Conservation (phyloP, 75 land plant genomes). For the Pseudotsuga menziesii region DNA sequence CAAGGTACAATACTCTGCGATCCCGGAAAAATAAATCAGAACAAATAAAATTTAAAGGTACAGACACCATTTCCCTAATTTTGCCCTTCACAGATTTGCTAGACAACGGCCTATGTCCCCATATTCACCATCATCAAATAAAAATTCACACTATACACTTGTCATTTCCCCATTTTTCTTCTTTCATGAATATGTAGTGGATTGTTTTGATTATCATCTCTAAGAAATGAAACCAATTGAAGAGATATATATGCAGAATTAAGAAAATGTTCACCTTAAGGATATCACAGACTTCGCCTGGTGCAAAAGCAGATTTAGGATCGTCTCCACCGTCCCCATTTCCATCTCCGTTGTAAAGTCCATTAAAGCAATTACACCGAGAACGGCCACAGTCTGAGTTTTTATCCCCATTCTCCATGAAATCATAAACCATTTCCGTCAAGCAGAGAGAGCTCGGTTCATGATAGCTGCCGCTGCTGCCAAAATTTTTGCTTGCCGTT, state of each 20-base stretch:
- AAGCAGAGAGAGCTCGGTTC: constrained; percentile 89
- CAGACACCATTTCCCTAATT: no score
- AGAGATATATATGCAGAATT: no score
- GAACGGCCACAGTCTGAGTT: constrained; percentile 35
- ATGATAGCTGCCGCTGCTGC: constrained; percentile 45
- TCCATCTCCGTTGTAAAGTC: constrained; percentile 30
- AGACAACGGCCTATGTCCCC: no score
- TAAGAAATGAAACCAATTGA: no score
- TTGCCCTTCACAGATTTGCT: no score
- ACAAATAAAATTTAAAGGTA: no score
- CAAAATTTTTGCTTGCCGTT: constrained; percentile 2
- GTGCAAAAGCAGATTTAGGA: constrained; percentile 7
- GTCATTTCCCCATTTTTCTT: no score
- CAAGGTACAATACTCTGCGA: constrained; percentile 46
- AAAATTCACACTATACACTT: no score
- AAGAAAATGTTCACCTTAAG: constrained; percentile 37
- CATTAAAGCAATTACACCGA: constrained; percentile 65
- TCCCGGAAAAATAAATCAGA: neutral
- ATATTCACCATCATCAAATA: no score
- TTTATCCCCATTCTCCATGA: constrained; percentile 60
- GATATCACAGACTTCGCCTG: constrained; percentile 28
- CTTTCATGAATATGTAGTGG: no score
- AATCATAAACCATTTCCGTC: constrained; percentile 84
- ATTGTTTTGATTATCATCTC: no score
- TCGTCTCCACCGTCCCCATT: constrained; percentile 1